Evolutionary conservation across 2,329 filamentous ascomycete genomes (phyloP).

Genomic region (Phyllosticta paracitricarpa): DNA sequence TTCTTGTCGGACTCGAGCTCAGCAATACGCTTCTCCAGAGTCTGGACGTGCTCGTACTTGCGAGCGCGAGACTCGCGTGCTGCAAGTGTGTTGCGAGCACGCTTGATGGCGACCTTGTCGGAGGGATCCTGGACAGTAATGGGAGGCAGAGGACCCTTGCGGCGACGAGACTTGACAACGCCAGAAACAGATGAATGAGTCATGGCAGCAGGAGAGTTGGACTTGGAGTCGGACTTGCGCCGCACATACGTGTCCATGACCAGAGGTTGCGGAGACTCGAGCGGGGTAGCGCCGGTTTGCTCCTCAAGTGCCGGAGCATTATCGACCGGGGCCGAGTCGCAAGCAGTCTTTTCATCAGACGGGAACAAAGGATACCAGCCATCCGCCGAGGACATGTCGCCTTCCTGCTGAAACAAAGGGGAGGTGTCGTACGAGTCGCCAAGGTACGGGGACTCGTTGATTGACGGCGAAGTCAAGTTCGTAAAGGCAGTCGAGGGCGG

Average conservation of each 20-base stretch:
- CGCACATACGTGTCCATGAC: constrained; percentile 21
- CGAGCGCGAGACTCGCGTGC: constrained; percentile 87
- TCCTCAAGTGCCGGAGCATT: constrained; percentile 24
- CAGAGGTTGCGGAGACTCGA: constrained; percentile 22
- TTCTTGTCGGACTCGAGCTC: constrained; percentile 49
- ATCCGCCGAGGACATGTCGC: constrained; percentile 45
- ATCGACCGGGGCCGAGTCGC: constrained; percentile 22
- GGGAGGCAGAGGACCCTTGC: constrained; percentile 69
- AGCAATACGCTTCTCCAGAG: constrained; percentile 62
- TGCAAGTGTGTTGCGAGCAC: constrained; percentile 84
- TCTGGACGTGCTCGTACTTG: constrained; percentile 67
- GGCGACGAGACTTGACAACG: constrained; percentile 58
- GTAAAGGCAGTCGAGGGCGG: constrained; percentile 77
- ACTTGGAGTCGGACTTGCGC: constrained; percentile 25
- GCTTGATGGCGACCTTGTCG: constrained; percentile 78
- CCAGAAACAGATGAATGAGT: constrained; percentile 62
- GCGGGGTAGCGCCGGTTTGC: constrained; percentile 25
- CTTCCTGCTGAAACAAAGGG: constrained; percentile 56
- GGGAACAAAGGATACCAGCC: constrained; percentile 71
- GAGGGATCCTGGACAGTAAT: constrained; percentile 60
- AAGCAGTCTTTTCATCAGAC: constrained; percentile 28
- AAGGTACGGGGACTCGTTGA: constrained; percentile 68
- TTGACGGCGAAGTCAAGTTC: constrained; percentile 69
- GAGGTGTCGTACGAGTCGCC: constrained; percentile 65
- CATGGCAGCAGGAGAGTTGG: constrained; percentile 33